These are phyloP conservation scores for Linnemannia elongata DNA, from an alignment of 192 early-diverging fungal genomes.

Conservation along the genomic window DNA sequence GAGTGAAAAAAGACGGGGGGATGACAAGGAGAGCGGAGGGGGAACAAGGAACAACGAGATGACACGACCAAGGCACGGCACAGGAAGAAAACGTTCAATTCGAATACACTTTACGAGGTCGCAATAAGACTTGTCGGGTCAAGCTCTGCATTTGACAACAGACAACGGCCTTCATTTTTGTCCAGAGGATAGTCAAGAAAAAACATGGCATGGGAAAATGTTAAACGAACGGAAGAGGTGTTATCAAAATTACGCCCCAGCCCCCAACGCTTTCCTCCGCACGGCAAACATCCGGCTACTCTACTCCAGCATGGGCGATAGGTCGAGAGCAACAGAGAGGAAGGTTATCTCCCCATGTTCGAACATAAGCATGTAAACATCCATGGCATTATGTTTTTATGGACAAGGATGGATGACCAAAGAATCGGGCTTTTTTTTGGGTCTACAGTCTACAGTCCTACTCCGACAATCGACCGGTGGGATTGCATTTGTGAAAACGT, in stretches of 20 bases:
- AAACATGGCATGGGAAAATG: background rate
- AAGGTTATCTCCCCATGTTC: background rate
- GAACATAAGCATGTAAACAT: background rate
- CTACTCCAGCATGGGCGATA: no score
- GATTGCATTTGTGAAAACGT: no score
- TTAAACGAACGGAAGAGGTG: background rate
- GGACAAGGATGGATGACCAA: background rate
- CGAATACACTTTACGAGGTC: background rate
- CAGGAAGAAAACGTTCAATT: background rate
- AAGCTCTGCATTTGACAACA: background rate
- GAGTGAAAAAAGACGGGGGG: background rate
- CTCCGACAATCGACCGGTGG: no score
- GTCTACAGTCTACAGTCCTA: no score
- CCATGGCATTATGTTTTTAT: background rate
- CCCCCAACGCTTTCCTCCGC: background rate
- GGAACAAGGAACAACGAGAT: background rate
- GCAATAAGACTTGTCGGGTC: background rate
- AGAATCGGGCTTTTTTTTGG: background rate
- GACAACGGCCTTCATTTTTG: background rate
- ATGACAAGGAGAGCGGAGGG: background rate
- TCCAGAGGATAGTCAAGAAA: background rate
- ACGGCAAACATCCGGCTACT: background rate
- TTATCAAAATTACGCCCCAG: background rate
- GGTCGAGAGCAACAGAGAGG: background rate
- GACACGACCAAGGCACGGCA: background rate